These are phyloP conservation scores for Cystoderma amianthinum DNA, from an alignment of 768 basidiomycete species.

Conservation along the genomic window DNA sequence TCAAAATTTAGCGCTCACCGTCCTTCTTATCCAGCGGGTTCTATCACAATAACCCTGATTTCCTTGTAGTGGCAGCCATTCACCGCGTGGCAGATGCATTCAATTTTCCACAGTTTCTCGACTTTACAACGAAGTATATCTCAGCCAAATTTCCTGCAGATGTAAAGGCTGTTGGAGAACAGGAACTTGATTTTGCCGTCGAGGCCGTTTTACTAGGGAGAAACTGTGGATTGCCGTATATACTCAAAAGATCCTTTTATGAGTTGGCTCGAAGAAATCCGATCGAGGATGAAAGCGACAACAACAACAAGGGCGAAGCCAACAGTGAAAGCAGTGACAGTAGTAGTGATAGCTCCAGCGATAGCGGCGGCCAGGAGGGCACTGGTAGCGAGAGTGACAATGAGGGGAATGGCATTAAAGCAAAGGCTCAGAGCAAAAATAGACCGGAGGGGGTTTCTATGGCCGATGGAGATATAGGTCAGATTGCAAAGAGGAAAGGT, in stretches of 20 bases:
- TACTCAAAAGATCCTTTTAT: slow-evolving; percentile 1
- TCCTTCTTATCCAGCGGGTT: not conserved
- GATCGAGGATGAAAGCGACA: not conserved
- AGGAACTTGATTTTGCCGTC: not conserved
- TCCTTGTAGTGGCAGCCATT: not conserved
- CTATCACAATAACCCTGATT: not conserved
- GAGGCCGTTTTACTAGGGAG: not conserved
- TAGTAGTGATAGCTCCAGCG: too few relatives aligned
- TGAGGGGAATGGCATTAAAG: too few relatives aligned
- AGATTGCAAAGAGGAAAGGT: not conserved
- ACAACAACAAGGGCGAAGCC: not conserved
- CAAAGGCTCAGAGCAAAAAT: too few relatives aligned
- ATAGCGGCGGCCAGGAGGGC: too few relatives aligned
- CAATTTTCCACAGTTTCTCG: not conserved
- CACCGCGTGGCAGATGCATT: not conserved
- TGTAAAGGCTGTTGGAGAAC: not conserved
- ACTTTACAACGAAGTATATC: not conserved
- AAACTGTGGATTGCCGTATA: not conserved
- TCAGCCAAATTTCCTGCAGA: not conserved
- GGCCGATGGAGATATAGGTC: too few relatives aligned
- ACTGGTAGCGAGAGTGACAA: too few relatives aligned
- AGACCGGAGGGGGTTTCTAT: too few relatives aligned
- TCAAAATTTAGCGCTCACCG: not conserved
- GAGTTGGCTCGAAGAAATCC: not conserved
- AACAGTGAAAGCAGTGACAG: not conserved